phyloP scores from a whole-genome alignment of 306 rosid species.

The Pyrus pyrifolia region DNA sequence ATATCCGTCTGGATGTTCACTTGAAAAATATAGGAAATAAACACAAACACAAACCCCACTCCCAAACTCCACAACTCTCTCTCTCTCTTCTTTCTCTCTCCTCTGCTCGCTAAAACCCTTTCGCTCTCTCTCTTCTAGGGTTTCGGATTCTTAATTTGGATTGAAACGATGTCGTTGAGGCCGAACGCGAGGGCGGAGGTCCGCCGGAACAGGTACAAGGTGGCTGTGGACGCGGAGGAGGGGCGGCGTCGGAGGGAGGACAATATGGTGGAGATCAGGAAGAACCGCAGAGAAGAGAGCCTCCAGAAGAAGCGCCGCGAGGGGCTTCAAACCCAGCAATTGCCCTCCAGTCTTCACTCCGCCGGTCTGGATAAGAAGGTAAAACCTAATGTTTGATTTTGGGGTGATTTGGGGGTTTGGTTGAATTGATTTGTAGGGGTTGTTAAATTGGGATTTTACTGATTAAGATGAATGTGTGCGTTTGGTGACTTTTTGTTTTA shows the following conservation, averaged over 20 bases:
- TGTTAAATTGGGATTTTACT: not conserved
- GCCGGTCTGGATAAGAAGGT: constrained; percentile 43
- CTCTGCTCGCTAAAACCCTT: constrained; percentile 19
- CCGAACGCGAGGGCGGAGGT: constrained; percentile 85
- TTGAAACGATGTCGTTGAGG: constrained; percentile 73
- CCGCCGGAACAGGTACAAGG: constrained; percentile 95
- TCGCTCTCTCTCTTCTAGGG: constrained; percentile 8
- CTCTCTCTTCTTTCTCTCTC: not conserved
- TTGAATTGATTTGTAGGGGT: not conserved
- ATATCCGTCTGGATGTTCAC: not conserved
- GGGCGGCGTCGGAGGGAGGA: constrained; percentile 96
- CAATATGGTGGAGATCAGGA: constrained; percentile 97
- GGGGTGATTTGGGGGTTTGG: not conserved
- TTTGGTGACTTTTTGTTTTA: not conserved
- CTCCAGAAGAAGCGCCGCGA: constrained; percentile 93
- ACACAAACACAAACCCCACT: not conserved
- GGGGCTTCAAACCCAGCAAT: constrained; percentile 67
- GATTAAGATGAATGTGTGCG: not conserved
- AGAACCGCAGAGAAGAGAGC: constrained; percentile 89
- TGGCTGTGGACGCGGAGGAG: constrained; percentile 97
- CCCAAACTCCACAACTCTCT: not conserved
- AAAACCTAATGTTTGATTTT: not conserved
- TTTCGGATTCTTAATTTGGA: not conserved
- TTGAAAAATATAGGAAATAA: not conserved
- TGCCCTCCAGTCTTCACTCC: constrained; percentile 26